phyloP scores from a whole-genome alignment of 495 filamentous ascomycete species.

The Daldinia grandis region DNA sequence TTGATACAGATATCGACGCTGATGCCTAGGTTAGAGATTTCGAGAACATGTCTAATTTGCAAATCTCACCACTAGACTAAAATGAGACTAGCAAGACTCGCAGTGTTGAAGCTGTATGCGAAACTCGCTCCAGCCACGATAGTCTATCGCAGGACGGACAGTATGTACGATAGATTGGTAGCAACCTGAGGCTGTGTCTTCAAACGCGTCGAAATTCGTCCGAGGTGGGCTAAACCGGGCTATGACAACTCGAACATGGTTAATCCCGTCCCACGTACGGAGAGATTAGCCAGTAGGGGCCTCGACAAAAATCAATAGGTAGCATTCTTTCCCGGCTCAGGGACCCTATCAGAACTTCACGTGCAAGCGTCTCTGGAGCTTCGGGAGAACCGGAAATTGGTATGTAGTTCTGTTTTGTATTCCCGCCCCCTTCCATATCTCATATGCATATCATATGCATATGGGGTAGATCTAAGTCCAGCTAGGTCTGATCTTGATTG shows the following conservation, averaged over 20 bases:
- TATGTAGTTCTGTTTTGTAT: not conserved
- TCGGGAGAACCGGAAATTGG: slow-evolving; percentile 30
- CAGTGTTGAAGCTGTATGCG: slow-evolving; percentile 16
- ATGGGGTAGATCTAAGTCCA: not conserved
- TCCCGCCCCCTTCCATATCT: not conserved
- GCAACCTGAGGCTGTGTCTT: not conserved
- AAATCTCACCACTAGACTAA: slow-evolving; percentile 18
- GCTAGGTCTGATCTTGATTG: not conserved
- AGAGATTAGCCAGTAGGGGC: slow-evolving; percentile 21
- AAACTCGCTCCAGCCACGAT: slow-evolving; percentile 25
- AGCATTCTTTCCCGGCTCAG: slow-evolving; percentile 17
- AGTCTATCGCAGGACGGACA: not conserved
- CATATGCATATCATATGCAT: too few relatives aligned
- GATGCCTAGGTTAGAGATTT: slow-evolving; percentile 17
- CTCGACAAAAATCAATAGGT: slow-evolving; percentile 24
- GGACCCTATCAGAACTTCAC: slow-evolving; percentile 31
- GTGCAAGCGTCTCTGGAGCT: slow-evolving; percentile 16
- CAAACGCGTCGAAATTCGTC: slow-evolving; percentile 13
- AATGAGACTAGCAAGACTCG: slow-evolving; percentile 16
- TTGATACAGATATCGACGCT: slow-evolving; percentile 19
- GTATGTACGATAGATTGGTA: not conserved
- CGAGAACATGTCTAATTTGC: slow-evolving; percentile 32
- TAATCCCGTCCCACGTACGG: slow-evolving; percentile 22
- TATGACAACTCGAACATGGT: slow-evolving; percentile 25
- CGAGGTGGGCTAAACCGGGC: slow-evolving; percentile 17